Evolutionary conservation across 73 alveolate species (phyloP), one percentile per base, ranked within the genome.

Genomic region (Halteria grandinella): DNA sequence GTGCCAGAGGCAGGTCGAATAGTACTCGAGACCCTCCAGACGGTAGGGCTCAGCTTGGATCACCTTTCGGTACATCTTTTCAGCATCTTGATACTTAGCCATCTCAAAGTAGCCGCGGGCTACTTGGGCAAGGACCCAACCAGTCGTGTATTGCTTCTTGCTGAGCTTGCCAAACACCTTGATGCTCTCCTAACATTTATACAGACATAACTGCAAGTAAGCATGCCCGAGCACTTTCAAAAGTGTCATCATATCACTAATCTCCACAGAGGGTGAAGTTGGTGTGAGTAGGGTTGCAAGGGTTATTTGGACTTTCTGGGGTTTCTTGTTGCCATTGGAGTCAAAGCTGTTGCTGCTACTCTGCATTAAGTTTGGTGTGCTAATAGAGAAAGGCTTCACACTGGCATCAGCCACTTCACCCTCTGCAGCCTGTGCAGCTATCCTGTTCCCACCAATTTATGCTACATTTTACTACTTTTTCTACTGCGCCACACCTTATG

Each of bases 1-100:
- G 63, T 95, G 99, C 99, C 99, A 95, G 69, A 95, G 78, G 54
- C 97, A 90, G 33, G 97, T 90, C 1, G 99, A 95, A 83, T 93
- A 95, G 69, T 93, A 91, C 59, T 95, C 98, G 50, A 95, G 80
- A 0, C 99, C 99, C 40, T 95, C 97, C 18, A 95, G 79, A 53
- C 95, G 74, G 57, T 95, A 90, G 10, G 98, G 98, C 55, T 95
- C 99, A 32, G 90, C 79, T 36, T 86, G 51, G 69, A 80, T 64
- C 69, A 90, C 86, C 79, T 88, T 88, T 40, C 62, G 44, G 62
- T 90, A 95, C 72, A 78, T 69, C 79, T 91, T 93, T 59, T 95
- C 99, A 6, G 97, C 95, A 58, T 95, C 97, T 52, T 83, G 52
- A 75, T 93, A 95, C 74, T 95, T 90, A 11, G 90, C 88, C 75